Base-by-base conservation (phyloP, 768 basidiomycete genomes). In the Lentinula raphanica region DNA sequence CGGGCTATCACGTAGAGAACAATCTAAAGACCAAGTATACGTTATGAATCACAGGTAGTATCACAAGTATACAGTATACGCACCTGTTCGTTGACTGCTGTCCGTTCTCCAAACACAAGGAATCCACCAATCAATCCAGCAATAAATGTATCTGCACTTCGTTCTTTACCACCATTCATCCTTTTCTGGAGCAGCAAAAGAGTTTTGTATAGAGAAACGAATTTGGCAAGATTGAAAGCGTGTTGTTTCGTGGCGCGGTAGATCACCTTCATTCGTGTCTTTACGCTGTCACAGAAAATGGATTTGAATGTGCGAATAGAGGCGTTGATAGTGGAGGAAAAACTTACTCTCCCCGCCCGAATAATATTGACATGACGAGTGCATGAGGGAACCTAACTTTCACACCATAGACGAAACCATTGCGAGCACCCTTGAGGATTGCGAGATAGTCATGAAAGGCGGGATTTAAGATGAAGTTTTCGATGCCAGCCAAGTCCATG, bases 331-430 rank as follows among this genome's bases (percentile, higher is more conserved):
- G 19, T n/a, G 13, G 32, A 49, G 15, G 21, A 39, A 55, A 60
- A 4, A 83, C 92, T 71, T 64, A 97, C 93, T 90, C 84, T 76
- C 94, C 94, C 49, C 88, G 82, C 31, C 94, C 93, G 67, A 98
- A 98, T 40, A 98, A 77, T 60, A 97, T 82, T 23, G 94, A 90
- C 95, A 98, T 98, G 50, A 98, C 88, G 28, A 98, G 76, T 1
- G 96, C 96, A 80, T 98, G 96, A 38, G 96, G 96, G 66, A 96
- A 95, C 42, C 94, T 78, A 61, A 96, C 88, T 74, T 94, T 93
- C 64, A 88, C 89, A 36, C 92, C 92, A 64, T 94, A 94, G 8
- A 94, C 89, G 59, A 93, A 82, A 4, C 93, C 93, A 68, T 94
- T 94, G 40, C 92, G 82, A 31, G 93, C 91, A 44, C 97, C 96